Evolutionary conservation across 306 rosid species (phyloP), one percentile per base, ranked within the genome.

Genomic region (Trifolium subterraneum): DNA sequence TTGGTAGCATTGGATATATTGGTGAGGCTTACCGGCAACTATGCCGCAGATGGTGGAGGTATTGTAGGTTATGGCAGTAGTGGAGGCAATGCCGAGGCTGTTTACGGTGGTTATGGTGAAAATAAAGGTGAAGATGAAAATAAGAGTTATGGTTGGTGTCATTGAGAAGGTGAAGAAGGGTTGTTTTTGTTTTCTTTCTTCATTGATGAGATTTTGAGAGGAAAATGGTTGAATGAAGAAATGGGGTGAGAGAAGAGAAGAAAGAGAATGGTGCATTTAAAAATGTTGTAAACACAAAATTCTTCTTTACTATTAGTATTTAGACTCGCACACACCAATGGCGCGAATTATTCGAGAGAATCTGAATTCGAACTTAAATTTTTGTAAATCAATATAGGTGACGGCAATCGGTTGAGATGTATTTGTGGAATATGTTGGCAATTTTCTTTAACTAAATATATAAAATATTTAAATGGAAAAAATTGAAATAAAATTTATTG

Each of bases 11-110:
- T 60, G 77, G 42, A 85, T 79, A 16, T 12, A 55, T 64, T 71
- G 81, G n/a, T 67, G 11, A 5, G 56, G 14, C 33, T 78, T 64
- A 1, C 88, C 75, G 35, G 86, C 86, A 0, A 75, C 58, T 27
- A 85, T 62, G 68, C 77, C 86, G 52, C 88, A 85, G 7, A 78
- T 63, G 20, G 88, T 78, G 77, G 71, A 27, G 16, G 88, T 71
- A 39, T 65, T 79, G 66, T 18, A 71, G 25, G 73, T 76, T n/a
- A 85, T 25, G 78, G 88, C 82, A 33, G 51, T 71, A 51, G 88
- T 85, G 66, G 86, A 10, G 39, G 73, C 84, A 7, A 78, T 70
- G 62, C 85, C 83, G 2, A 84, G 78, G 70, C 64, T 55, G 51
- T 61, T 64, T 33, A 66, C 83, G 45, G 81, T 8, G 61, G 83